phyloP scores from a whole-genome alignment of 306 rosid species.

The Oemleria cerasiformis region DNA sequence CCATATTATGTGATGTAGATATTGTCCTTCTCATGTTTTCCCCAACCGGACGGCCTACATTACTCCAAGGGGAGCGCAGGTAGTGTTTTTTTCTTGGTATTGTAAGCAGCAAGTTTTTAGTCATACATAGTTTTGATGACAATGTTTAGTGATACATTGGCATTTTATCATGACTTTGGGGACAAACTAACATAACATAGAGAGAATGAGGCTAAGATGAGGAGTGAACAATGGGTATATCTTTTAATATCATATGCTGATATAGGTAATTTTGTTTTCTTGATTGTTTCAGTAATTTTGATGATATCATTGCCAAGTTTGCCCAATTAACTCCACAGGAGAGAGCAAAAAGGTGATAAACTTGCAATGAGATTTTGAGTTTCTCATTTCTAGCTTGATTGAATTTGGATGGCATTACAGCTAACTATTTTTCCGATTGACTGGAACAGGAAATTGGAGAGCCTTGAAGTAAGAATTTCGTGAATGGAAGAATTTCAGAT shows the following conservation, averaged over 20 bases:
- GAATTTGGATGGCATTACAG: slow-evolving; percentile 15
- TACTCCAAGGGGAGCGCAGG: slow-evolving; percentile 71
- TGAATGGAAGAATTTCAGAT: slow-evolving; percentile 16
- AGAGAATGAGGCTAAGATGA: neutral
- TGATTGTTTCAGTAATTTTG: neutral
- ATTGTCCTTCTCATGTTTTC: slow-evolving; percentile 79
- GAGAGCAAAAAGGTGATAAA: slow-evolving; percentile 68
- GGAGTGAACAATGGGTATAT: slow-evolving; percentile 37
- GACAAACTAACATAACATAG: neutral
- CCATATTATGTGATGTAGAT: slow-evolving; percentile 66
- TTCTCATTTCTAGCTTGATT: slow-evolving; percentile 19
- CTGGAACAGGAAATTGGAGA: slow-evolving; percentile 71
- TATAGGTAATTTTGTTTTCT: neutral
- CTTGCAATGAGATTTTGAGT: neutral
- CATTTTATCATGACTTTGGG: neutral
- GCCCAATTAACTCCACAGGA: slow-evolving; percentile 72
- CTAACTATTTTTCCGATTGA: slow-evolving; percentile 31
- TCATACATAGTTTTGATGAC: neutral
- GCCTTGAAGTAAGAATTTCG: slow-evolving; percentile 68
- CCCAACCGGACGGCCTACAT: slow-evolving; percentile 62
- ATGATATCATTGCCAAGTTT: slow-evolving; percentile 53
- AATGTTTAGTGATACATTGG: neutral
- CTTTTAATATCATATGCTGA: slow-evolving; percentile 20
- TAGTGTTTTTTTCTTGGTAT: slow-evolving; percentile 1
- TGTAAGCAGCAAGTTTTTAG: neutral